These are phyloP conservation scores for Epichloe gansuensis DNA, from an alignment of 2,329 filamentous ascomycete genomes.

Conservation along the genomic window DNA sequence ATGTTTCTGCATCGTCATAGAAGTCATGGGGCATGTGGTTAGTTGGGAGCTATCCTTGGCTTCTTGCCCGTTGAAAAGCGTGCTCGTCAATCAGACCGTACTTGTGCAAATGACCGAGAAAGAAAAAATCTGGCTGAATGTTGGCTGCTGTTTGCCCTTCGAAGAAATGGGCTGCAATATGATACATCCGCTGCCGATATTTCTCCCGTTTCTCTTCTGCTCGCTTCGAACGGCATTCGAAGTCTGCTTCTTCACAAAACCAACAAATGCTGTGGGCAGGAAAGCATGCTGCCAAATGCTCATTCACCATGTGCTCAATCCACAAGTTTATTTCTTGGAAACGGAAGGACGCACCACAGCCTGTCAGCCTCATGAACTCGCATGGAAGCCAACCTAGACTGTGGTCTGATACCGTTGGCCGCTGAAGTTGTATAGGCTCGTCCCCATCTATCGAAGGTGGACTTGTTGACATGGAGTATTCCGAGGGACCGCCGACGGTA, in stretches of 20 bases:
- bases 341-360: slow-evolving; percentile 26
- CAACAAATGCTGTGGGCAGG: slow-evolving; percentile 31
- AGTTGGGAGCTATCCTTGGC: slow-evolving; percentile 19
- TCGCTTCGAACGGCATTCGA: slow-evolving; percentile 11
- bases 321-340: slow-evolving; percentile 26
- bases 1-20: not conserved
- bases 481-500: slow-evolving; percentile 6
- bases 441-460: slow-evolving; percentile 10
- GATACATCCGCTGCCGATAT: slow-evolving; percentile 32
- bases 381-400: slow-evolving; percentile 23
- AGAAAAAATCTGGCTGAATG: slow-evolving; percentile 26
- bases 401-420: slow-evolving; percentile 4
- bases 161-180: slow-evolving; percentile 34
- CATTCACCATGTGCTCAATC: slow-evolving; percentile 30
- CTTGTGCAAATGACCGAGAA: slow-evolving; percentile 25
- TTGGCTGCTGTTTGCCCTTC: slow-evolving; percentile 11
- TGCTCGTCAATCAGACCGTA: slow-evolving; percentile 16
- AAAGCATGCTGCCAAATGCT: slow-evolving; percentile 23
- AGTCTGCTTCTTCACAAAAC: slow-evolving; percentile 32
- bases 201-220: slow-evolving; percentile 9
- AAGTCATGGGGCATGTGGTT: not conserved
- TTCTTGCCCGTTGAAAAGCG: slow-evolving; percentile 11
- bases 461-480: slow-evolving; percentile 12
- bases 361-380: slow-evolving; percentile 27
- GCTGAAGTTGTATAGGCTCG: slow-evolving; percentile 7